Conservation (phyloP, 1,139 yeast species). For the Candida albicans region DNA sequence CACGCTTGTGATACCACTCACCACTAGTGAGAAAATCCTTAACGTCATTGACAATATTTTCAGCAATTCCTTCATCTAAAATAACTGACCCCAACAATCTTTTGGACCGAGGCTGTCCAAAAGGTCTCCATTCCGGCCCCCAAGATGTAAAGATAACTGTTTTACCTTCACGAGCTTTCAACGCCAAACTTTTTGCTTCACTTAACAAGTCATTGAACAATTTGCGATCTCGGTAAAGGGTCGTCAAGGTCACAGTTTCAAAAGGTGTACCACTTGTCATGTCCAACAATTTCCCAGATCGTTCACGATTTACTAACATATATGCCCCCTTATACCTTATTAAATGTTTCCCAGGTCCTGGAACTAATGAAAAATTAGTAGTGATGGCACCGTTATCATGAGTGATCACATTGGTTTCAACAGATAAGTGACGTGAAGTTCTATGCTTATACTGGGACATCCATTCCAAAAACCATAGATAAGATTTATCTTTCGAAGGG, state of each 20-base stretch:
- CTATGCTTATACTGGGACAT: conserved; percentile 81
- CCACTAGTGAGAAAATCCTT: conserved; percentile 77
- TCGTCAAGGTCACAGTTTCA: conserved; percentile 91
- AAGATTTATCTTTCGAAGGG: conserved; percentile 90
- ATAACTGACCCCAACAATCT: conserved; percentile 84
- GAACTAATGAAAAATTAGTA: conserved; percentile 89
- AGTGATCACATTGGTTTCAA: conserved; percentile 82
- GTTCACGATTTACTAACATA: conserved; percentile 84
- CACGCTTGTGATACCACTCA: conserved; percentile 91
- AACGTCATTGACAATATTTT: conserved; percentile 67
- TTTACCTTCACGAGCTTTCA: conserved; percentile 85
- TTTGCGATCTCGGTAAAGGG: conserved; percentile 76
- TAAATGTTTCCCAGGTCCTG: conserved; percentile 96
- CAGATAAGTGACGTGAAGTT: conserved; percentile 80
- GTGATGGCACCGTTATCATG: conserved; percentile 92
- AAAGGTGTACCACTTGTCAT: conserved; percentile 91
- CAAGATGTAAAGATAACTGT: conserved; percentile 92
- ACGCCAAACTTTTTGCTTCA: conserved; percentile 85
- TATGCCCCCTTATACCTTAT: conserved; percentile 83
- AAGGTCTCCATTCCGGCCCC: conserved; percentile 99
- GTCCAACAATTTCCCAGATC: conserved; percentile 87
- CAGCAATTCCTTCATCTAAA: conserved; percentile 72
- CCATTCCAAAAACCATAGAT: conserved; percentile 95
- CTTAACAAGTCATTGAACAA: conserved; percentile 70
- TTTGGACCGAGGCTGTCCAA: conserved; percentile 93